Base-by-base conservation (phyloP, 371 early-diverging fungal genomes). In the Synchytrium microbalum region DNA sequence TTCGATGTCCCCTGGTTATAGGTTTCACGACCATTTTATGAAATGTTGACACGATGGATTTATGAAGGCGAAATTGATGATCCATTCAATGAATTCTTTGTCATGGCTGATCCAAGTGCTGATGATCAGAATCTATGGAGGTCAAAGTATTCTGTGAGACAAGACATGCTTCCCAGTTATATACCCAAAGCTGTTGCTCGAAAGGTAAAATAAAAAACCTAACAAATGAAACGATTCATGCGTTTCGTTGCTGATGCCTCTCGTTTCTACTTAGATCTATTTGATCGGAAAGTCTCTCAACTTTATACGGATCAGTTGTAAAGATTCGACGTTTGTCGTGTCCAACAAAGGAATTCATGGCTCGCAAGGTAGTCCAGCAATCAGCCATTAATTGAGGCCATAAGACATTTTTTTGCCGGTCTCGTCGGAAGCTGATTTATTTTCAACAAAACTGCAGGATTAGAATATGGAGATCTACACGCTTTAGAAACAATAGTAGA, bases 21-120 rank as follows among this genome's bases (percentile, higher is more conserved):
- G 65, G 86, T 92, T 0, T 86, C 94, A 0, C 76, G 73, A 29
- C 96, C 98, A 2, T 94, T 95, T 71, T 93, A 86, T 67, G 84
- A 84, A 58, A 93, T 92, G 84, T 78, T 97, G 23, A 84, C 83
- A 53, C 82, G 86, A n/a, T 97, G 98, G 98, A 84, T 97, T 23
- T 91, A 88, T 57, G 92, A 92, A 67, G 98, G 98, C 16, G 95
- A 93, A 72, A 75, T 97, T 31, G 87, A 88, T 26, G 98, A 97
- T 67, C 94, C 93, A n/a, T 87, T 88, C 71, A 78, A 77, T 24
- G 98, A 97, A 75, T 97, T 95, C 69, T 96, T 96, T 73, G 89
- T 96, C 13, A 79, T 79, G 0, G 77, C 73, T 30, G 64, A 75
- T 32, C 16, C 31, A 23, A 61, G 58, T n/a, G 83, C 76, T 55